Evolutionary conservation across 208 protist genomes (phyloP), one percentile per base, ranked within the genome.

Genomic region (Acanthamoeba castellanii): DNA sequence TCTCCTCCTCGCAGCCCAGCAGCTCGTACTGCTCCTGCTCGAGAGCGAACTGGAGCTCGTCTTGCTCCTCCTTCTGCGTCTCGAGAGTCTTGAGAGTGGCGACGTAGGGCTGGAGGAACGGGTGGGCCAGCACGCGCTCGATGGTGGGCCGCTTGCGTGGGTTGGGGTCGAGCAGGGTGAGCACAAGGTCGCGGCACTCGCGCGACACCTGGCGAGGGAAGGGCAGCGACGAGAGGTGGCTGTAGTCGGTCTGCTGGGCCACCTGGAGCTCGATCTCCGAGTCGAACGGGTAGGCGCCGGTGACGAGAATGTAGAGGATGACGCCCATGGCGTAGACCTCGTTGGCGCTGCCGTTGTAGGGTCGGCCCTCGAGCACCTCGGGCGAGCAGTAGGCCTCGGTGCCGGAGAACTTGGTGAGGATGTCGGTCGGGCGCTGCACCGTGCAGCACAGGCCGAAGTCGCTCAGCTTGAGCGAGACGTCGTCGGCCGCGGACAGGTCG

Each of bases 291-390:
- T 99, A 97, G 93, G 97, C 98, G 78, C 99, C 99, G 14, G 98
- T 98, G 14, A 99, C 96, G 96, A 99, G 98, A 59, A 99, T 99
- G 96, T 99, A 99, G 5, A 99, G 96, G 90, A 99, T 99, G 27
- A 99, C 98, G 42, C 99, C 99, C 89, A 99, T 99, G 95, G 98
- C 98, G 99, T 99, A 99, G 97, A 99, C 98, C 95, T 99, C 99
- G 70, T 98, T 99, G 93, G 97, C 95, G 92, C 96, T 97, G 32
- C 99, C 99, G 64, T 98, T 97, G 95, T 99, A 99, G 25, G 74
- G 64, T 3, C 91, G 55, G 27, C 95, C 96, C 59, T 95, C 30
- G 42, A 98, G 89, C 45, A 98, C 82, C 93, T 99, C 99, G 3
- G 98, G 98, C 16, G 99, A 98, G 32, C 98, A 98, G 96, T 99